Base-by-base conservation (phyloP, 2,329 filamentous ascomycete species). In the Arthrobotrys iridis region DNA sequence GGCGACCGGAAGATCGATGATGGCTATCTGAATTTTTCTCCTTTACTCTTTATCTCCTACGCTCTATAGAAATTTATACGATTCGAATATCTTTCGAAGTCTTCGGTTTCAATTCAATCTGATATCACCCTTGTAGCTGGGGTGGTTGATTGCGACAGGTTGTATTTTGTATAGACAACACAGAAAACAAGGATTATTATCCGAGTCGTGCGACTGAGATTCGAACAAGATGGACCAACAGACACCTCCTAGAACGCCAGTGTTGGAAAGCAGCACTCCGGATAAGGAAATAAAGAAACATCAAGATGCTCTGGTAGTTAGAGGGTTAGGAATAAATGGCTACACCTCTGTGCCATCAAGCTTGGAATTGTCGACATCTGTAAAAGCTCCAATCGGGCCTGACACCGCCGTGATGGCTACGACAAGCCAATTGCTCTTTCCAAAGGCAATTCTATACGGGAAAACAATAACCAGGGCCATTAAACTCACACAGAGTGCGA, bases 401-500 rank as follows among this genome's bases (percentile, higher is more conserved):
- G 37, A 41, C 11, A 26, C 35, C 20, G 43, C 22, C 8, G 15
- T 30, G 33, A 60, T 48, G 35, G 24, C 41, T 7, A n/a, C 48
- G 18, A 8, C 50, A 5, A n/a, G 45, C 0, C 62, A 57, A 28
- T 7, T 55, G 11, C 5, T 63, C 8, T 67, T 50, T 35, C 43
- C 70, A 41, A 62, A 62, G 8, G 33, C 33, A 1, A 24, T 60
- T 22, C 18, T 74, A 18, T 52, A 74, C 11, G 48, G 45, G 13
- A 62, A 46, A 15, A 48, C 70, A 6, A 55, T 48, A 33, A 30
- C 10, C 35, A 74, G 70, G 22, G 8, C 63, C 1, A 33, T 74
- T 10, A 74, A 57, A 28, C 35, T 74, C 7, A 35, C 67, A 3
- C 70, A 74, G 33, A 74, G 62, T 20, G 62, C 70, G 22, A 74